Base-by-base conservation (phyloP, 208 protist species). In the Acanthamoeba royreba region DNA sequence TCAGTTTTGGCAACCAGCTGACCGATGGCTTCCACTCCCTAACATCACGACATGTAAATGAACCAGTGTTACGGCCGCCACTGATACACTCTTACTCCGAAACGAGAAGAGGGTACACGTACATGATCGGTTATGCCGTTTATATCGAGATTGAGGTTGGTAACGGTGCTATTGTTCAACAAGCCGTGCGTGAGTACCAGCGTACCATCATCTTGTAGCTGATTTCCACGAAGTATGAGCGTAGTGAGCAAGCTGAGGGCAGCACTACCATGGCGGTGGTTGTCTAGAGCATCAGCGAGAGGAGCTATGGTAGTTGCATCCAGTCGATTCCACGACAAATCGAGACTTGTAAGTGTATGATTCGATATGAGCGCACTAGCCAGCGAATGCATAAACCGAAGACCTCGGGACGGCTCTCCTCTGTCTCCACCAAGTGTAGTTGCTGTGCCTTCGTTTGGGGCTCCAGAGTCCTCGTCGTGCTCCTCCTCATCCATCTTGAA, bases 241-340 rank as follows among this genome's bases (percentile, higher is more conserved):
- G 81, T 69, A 25, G 81, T 45, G 31, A 89, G 53, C 11, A 89
- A 33, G 31, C 53, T 89, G 25, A 83, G 42, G 38, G n/a, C 19
- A 45, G 38, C 72, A 15, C 35, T 53, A n/a, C 15, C 42, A 38
- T 52, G 72, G 22, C 42, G 17, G 25, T 17, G 17, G n/a, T 52
- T 83, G 43, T 83, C 72, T 3, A 66, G 81, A 8, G 46, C 53
- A 5, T 61, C 49, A 55, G 81, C 46, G 28, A 89, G 81, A 8
- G 81, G 49, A 13, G 47, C 81, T 17, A 89, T 66, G n/a, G 72
- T 52, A 15, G 43, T 9, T 9, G 72, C 72, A 45, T 83, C 72
- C 72, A 83, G 42, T 7, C 72, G 72, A n/a, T 83, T 83, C 72
- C 72, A 83, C 43, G 72, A 83, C 42, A 83, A 45, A 28, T 83